Conservation (phyloP, 1,284 basidiomycete genomes). For the Mycena sp. region DNA sequence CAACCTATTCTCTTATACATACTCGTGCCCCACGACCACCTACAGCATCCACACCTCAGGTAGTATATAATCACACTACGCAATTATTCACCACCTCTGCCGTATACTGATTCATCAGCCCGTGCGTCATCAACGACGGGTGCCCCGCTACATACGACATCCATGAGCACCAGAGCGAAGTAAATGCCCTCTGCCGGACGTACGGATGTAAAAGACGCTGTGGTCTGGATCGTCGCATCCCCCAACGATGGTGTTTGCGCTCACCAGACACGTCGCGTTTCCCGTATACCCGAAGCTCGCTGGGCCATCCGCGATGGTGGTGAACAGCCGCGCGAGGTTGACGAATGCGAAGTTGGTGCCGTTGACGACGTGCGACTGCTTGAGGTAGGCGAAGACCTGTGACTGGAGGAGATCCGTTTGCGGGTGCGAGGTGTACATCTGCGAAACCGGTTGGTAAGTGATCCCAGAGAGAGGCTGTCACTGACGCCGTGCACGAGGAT, state of each 20-base stretch:
- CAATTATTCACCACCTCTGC: conserved; percentile 31
- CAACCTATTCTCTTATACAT: no score
- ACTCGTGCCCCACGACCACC: no score
- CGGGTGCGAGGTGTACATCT: conserved; percentile 43
- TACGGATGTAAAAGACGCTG: conserved; percentile 44
- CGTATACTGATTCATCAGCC: conserved; percentile 40
- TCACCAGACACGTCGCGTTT: conserved; percentile 42
- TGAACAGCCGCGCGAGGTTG: conserved; percentile 39
- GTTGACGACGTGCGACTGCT: conserved; percentile 34
- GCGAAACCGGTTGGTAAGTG: background rate
- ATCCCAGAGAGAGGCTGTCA: background rate
- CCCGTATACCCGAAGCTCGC: conserved; percentile 38
- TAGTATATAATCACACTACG: conserved; percentile 4
- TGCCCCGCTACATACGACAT: conserved; percentile 36
- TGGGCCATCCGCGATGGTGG: conserved; percentile 35
- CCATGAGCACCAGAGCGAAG: no score
- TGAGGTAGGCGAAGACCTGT: conserved; percentile 37
- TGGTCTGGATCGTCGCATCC: conserved; percentile 40
- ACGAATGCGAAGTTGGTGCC: conserved; percentile 42
- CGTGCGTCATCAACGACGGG: conserved; percentile 40
- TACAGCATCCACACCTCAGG: no score
- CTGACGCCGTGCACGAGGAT: conserved; percentile 39
- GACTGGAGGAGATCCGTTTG: conserved; percentile 39
- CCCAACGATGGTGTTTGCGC: conserved; percentile 38
- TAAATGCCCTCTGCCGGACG: conserved; percentile 24